phyloP scores from a whole-genome alignment of 139 green algal species.

The Bryopsis sp. region DNA sequence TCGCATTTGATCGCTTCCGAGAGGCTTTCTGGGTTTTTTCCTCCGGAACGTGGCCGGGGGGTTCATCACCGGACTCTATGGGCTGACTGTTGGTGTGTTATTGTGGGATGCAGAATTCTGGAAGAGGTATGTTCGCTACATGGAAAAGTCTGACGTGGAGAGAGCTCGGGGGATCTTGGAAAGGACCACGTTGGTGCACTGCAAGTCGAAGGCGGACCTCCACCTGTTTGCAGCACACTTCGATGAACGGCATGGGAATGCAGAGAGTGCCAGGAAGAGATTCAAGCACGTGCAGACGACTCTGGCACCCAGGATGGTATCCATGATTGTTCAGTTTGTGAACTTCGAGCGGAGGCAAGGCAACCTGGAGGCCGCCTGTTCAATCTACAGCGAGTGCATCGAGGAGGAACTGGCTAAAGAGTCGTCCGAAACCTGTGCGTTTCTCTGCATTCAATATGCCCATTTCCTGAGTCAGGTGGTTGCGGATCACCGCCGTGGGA shows the following conservation, averaged over 20 bases:
- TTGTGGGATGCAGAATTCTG: slow-evolving; percentile 80
- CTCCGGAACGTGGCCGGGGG: too few relatives aligned
- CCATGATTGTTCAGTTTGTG: slow-evolving; percentile 36
- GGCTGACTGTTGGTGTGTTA: background rate
- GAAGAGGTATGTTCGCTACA: slow-evolving; percentile 61
- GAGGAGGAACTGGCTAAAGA: slow-evolving; percentile 39
- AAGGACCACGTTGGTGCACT: slow-evolving; percentile 46
- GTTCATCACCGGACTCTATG: too few relatives aligned
- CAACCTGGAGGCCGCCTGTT: slow-evolving; percentile 30
- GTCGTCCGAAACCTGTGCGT: slow-evolving; percentile 30
- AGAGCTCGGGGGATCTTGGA: slow-evolving; percentile 32
- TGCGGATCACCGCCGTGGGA: slow-evolving; percentile 24
- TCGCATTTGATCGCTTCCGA: too few relatives aligned
- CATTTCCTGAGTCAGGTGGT: slow-evolving; percentile 41
- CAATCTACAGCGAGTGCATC: slow-evolving; percentile 39
- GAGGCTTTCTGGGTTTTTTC: too few relatives aligned
- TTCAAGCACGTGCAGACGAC: slow-evolving; percentile 32
- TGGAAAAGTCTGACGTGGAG: slow-evolving; percentile 37
- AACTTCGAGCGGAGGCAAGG: slow-evolving; percentile 62
- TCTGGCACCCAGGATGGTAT: slow-evolving; percentile 49
- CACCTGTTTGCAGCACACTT: slow-evolving; percentile 58
- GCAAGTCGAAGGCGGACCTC: slow-evolving; percentile 50
- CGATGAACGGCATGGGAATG: slow-evolving; percentile 46
- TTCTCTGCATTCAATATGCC: slow-evolving; percentile 51
- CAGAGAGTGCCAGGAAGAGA: slow-evolving; percentile 32